phyloP scores from a whole-genome alignment of 805 yeast species.

The Wickerhamia fluorescens region DNA sequence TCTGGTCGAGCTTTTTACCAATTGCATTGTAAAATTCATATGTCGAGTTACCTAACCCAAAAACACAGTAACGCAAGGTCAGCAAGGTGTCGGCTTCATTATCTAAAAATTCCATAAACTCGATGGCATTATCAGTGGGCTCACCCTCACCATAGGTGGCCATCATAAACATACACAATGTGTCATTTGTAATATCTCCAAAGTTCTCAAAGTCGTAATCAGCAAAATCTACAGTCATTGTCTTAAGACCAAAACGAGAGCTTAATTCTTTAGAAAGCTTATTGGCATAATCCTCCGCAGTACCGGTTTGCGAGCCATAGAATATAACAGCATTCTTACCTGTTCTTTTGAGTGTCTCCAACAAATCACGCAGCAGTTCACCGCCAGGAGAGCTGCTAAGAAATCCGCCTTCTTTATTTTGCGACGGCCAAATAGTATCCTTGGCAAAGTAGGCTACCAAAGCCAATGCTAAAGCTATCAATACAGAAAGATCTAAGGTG shows the following conservation, averaged over 20 bases:
- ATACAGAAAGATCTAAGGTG: constrained; percentile 61
- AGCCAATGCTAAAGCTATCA: constrained; percentile 60
- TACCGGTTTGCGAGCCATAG: constrained; percentile 96
- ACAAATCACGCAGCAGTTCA: constrained; percentile 48
- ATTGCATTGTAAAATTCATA: constrained; percentile 88
- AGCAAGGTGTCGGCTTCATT: constrained; percentile 46
- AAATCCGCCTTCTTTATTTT: constrained; percentile 19
- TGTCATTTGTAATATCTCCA: constrained; percentile 51
- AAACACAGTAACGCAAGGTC: constrained; percentile 61
- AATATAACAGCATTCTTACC: constrained; percentile 74
- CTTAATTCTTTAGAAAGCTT: constrained; percentile 85
- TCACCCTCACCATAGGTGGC: constrained; percentile 99
- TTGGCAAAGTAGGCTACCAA: constrained; percentile 61
- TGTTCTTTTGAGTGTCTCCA: constrained; percentile 49
- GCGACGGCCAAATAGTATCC: constrained; percentile 38
- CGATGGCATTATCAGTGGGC: constrained; percentile 90
- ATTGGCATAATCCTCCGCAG: constrained; percentile 94
- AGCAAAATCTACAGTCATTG: constrained; percentile 83
- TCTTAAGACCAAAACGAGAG: constrained; percentile 70
- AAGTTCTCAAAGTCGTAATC: constrained; percentile 80
- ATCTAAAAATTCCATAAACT: constrained; percentile 64
- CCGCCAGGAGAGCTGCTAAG: constrained; percentile 21
- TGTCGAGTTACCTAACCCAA: constrained; percentile 92
- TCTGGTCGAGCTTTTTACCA: constrained; percentile 53
- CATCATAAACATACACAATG: constrained; percentile 59